phyloP scores from a whole-genome alignment of 495 filamentous ascomycete genomes.

The Hypoxylon fuscum region DNA sequence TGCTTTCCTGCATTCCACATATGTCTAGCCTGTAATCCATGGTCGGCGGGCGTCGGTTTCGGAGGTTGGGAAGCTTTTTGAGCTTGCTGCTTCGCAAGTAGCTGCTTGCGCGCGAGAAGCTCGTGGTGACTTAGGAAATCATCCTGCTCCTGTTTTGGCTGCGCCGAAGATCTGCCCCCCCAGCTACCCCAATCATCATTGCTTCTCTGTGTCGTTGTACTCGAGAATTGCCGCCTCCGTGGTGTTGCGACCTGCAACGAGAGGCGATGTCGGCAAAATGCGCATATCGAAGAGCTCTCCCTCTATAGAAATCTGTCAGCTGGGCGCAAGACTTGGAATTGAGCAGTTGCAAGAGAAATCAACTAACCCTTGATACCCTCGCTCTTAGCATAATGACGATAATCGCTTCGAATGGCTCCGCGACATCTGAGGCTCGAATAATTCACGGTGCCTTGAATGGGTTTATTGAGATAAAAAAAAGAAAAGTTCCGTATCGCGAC shows the following conservation, averaged over 20 bases:
- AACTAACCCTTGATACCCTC: slow-evolving; percentile 34
- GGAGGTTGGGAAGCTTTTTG: slow-evolving; percentile 9
- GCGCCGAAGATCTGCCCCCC: slow-evolving; percentile 13
- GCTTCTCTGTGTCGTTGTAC: slow-evolving; percentile 4
- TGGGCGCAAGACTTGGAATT: background rate
- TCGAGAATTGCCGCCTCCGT: slow-evolving; percentile 31
- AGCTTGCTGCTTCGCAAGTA: slow-evolving; percentile 17
- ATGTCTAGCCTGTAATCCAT: slow-evolving; percentile 10
- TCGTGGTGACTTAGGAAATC: slow-evolving; percentile 32
- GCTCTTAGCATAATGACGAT: slow-evolving; percentile 44
- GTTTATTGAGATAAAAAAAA: slow-evolving; percentile 22
- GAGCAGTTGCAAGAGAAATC: background rate
- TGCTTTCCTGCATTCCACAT: slow-evolving; percentile 35
- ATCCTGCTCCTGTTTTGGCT: slow-evolving; percentile 5
- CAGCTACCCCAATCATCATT: slow-evolving; percentile 30
- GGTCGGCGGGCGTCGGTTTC: slow-evolving; percentile 2
- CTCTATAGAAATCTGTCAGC: slow-evolving; percentile 31
- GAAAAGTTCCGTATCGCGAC: slow-evolving; percentile 16
- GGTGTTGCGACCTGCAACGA: slow-evolving; percentile 17
- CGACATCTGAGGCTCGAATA: slow-evolving; percentile 34
- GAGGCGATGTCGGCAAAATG: slow-evolving; percentile 42
- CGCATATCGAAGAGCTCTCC: slow-evolving; percentile 42
- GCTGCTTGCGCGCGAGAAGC: slow-evolving; percentile 26
- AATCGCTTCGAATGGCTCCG: slow-evolving; percentile 16
- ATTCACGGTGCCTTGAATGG: background rate